Conservation (phyloP, 1,284 basidiomycete species). For the Austropuccinia psidii region DNA sequence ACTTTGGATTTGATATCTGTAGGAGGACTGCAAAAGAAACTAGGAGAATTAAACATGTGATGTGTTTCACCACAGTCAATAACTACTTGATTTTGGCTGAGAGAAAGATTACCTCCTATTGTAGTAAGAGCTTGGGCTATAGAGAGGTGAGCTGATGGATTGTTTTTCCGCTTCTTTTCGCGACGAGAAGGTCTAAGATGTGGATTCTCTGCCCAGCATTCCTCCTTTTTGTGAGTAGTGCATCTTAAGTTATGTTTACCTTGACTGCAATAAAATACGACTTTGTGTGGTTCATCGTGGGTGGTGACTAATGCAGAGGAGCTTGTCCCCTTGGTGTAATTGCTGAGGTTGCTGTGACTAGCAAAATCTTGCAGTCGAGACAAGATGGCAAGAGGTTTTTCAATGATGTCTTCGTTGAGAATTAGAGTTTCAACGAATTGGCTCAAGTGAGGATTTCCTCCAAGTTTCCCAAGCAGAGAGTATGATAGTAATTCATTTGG, state of each 20-base stretch:
- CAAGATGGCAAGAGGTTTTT: background rate
- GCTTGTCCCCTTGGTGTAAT: background rate
- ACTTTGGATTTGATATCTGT: background rate
- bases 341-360: background rate
- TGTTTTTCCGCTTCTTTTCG: too few species aligned
- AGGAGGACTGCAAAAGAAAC: background rate
- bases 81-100: background rate
- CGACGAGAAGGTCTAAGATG: too few species aligned
- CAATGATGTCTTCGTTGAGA: background rate
- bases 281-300: too few species aligned
- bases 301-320: too few species aligned
- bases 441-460: background rate
- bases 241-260: too few species aligned
- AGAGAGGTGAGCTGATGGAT: too few species aligned
- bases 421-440: background rate
- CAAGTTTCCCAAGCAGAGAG: background rate
- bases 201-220: too few species aligned
- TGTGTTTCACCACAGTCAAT: background rate
- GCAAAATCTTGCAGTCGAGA: background rate
- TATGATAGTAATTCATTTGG: background rate
- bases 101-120: too few species aligned
- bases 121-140: background rate
- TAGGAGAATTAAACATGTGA: background rate
- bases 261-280: too few species aligned
- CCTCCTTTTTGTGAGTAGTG: too few species aligned